A percentile compares a stretch with the other conserved stretches of the same genome.
Evolutionary conservation across 2,329 filamentous ascomycete species (phyloP).

Genomic region (Aureobasidium sp.): DNA sequence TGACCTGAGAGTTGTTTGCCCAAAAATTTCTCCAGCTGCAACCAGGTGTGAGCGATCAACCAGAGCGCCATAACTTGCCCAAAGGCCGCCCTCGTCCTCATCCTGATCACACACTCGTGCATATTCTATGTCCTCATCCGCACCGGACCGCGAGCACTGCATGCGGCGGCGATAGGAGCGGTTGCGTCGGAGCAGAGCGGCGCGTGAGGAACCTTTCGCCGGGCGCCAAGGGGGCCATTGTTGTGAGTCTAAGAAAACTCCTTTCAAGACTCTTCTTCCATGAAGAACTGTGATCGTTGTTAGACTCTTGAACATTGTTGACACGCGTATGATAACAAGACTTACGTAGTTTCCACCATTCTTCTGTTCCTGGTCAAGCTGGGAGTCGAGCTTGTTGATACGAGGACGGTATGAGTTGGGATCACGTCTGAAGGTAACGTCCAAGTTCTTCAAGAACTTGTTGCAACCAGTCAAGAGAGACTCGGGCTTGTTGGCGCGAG

Average conservation of each 20-base stretch:
- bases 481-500: conserved; percentile 83
- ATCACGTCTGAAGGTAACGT: conserved; percentile 97
- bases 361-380: conserved; percentile 98
- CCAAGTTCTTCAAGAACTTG: conserved; percentile 88
- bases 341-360: conserved; percentile 79
- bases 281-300: conserved; percentile 63
- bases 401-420: conserved; percentile 92
- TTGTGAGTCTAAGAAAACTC: conserved; percentile 39
- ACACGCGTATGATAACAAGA: conserved; percentile 18
- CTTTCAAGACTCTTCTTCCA: conserved; percentile 76
- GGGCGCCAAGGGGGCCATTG: conserved; percentile 1
- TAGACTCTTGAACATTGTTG: not conserved
- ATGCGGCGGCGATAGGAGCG: conserved; percentile 9
- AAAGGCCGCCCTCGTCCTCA: conserved; percentile 30
- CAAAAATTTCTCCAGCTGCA: not conserved
- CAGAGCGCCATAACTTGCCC: not conserved
- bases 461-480: conserved; percentile 94
- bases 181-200: conserved; percentile 10
- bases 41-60: not conserved
- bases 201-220: conserved; percentile 8
- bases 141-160: conserved; percentile 25
- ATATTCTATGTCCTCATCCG: conserved; percentile 46
- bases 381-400: conserved; percentile 95
- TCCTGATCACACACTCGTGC: conserved; percentile 60
- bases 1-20: not conserved